A percentile compares a stretch with the other conserved stretches of the same genome.
Conservation (phyloP, 2,329 filamentous ascomycete species). For the Ophiostoma sp. region DNA sequence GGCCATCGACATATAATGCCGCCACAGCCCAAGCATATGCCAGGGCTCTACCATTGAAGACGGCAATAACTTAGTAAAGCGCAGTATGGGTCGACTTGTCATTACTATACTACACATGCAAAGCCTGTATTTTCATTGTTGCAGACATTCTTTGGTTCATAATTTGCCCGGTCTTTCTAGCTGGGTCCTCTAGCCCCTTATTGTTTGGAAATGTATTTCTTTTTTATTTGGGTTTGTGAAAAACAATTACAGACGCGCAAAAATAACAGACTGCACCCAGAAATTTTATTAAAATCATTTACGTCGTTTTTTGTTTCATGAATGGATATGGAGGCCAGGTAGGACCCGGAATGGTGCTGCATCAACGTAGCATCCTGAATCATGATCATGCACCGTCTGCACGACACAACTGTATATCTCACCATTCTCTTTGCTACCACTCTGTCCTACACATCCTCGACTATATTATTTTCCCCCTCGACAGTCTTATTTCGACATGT, state of each 20-base stretch:
- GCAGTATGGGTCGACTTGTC: background rate
- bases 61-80: no score
- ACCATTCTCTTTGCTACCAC: background rate
- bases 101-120: background rate
- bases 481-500: background rate
- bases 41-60: no score
- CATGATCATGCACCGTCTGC: background rate
- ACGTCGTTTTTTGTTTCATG: no score
- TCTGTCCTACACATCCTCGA: background rate
- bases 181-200: background rate
- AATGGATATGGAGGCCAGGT: no score
- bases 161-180: background rate
- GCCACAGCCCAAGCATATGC: background rate
- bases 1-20: no score
- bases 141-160: background rate
- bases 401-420: background rate
- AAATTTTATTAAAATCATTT: no score
- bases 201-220: background rate
- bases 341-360: no score
- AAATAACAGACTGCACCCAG: no score
- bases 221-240: no score
- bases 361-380: background rate
- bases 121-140: background rate
- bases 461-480: background rate
- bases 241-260: no score